Evolutionary conservation across 208 protist species (phyloP).

Genomic region (Herpetomonas tarakana): DNA sequence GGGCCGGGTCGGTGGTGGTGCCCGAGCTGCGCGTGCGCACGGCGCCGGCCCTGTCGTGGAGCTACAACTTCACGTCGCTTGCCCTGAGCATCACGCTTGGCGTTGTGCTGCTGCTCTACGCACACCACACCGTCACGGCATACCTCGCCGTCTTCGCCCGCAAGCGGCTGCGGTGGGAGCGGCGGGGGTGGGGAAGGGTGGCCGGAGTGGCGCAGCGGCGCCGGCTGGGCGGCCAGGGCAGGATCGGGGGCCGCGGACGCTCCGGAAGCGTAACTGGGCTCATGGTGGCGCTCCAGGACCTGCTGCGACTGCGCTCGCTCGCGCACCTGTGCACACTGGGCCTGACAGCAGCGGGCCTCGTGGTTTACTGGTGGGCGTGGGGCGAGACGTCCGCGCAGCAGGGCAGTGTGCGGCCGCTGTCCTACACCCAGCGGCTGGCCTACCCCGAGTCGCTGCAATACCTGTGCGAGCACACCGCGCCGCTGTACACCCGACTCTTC

Average conservation of each 20-base stretch:
- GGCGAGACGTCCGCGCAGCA: slow-evolving; percentile 1
- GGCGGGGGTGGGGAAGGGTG: background rate
- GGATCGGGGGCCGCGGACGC: background rate
- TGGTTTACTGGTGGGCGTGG: slow-evolving; percentile 16
- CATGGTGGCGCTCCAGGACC: background rate
- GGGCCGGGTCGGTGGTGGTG: slow-evolving; percentile 16
- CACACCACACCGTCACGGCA: slow-evolving; percentile 15
- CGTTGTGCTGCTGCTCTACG: slow-evolving; percentile 16
- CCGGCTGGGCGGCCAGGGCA: background rate
- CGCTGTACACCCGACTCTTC: slow-evolving; percentile 8
- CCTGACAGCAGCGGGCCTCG: slow-evolving; percentile 11
- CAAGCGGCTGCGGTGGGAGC: background rate
- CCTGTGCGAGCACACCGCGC: slow-evolving; percentile 9
- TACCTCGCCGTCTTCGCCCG: slow-evolving; percentile 7
- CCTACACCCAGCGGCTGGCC: slow-evolving; percentile 10
- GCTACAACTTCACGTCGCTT: slow-evolving; percentile 13
- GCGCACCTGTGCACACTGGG: slow-evolving; percentile 13
- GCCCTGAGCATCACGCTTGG: slow-evolving; percentile 20
- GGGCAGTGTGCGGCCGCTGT: background rate
- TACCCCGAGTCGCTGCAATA: slow-evolving; percentile 14
- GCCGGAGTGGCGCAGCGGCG: background rate
- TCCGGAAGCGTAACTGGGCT: slow-evolving; percentile 5
- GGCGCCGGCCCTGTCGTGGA: slow-evolving; percentile 10
- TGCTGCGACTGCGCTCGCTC: slow-evolving; percentile 15
- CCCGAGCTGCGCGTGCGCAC: slow-evolving; percentile 8